Evolutionary conservation across 306 rosid species (phyloP).

Genomic region (Mimosa pudica): DNA sequence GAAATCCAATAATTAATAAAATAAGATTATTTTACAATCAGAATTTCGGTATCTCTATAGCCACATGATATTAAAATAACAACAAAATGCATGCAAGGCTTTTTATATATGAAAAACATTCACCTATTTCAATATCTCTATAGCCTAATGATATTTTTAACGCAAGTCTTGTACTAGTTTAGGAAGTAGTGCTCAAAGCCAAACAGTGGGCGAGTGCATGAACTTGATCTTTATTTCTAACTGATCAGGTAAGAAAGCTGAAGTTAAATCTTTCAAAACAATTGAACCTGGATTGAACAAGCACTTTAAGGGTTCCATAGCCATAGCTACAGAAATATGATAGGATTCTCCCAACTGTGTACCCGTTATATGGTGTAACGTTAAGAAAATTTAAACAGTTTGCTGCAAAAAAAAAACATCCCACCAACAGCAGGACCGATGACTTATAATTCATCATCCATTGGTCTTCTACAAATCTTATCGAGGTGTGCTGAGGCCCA

Average conservation of each 20-base stretch:
- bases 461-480: not conserved
- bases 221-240: not conserved
- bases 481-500: slow-evolving; percentile 29
- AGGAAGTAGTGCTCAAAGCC: too few relatives aligned
- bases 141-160: too few relatives aligned
- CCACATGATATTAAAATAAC: too few relatives aligned
- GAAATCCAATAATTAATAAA: too few relatives aligned
- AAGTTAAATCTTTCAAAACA: not conserved
- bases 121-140: too few relatives aligned
- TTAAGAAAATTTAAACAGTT: not conserved
- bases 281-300: slow-evolving; percentile 4
- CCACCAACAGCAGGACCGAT: not conserved
- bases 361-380: not conserved
- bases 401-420: slow-evolving; percentile 7
- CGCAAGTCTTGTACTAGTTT: too few relatives aligned
- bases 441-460: slow-evolving; percentile 5
- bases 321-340: slow-evolving; percentile 5
- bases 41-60: too few relatives aligned
- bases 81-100: too few relatives aligned
- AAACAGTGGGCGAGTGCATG: not conserved
- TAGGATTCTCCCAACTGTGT: slow-evolving; percentile 2
- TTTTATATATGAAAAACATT: too few relatives aligned
- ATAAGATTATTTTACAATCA: too few relatives aligned
- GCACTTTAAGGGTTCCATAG: not conserved
- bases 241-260: not conserved